These are phyloP conservation scores for Letharia lupina DNA, from an alignment of 495 filamentous ascomycete genomes.

Conservation along the genomic window DNA sequence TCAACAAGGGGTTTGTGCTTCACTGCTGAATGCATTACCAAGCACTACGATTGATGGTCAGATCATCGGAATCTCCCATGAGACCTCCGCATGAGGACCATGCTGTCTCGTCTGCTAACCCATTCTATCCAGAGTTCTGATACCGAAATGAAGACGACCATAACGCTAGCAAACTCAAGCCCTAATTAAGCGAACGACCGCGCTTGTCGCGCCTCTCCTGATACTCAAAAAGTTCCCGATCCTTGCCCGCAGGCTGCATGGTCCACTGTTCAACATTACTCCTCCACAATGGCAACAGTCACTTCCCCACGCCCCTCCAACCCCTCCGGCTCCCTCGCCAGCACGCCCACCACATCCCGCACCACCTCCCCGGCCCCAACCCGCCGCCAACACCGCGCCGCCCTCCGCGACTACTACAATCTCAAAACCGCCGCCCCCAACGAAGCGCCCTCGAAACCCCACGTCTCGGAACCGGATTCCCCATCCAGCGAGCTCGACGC, in stretches of 20 bases:
- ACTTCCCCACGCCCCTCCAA: slow-evolving; percentile 64
- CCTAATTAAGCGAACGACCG: not conserved
- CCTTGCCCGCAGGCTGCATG: not conserved
- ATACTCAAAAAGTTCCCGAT: not conserved
- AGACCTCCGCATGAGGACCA: not conserved
- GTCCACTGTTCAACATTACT: not conserved
- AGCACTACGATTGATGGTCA: not conserved
- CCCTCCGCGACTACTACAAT: slow-evolving; percentile 91
- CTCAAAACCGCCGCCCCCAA: slow-evolving; percentile 50
- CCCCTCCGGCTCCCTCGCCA: slow-evolving; percentile 61
- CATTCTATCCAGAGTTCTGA: not conserved
- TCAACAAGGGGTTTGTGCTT: not conserved
- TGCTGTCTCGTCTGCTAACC: not conserved
- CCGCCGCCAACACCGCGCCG: slow-evolving; percentile 62
- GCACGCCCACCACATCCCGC: slow-evolving; percentile 41
- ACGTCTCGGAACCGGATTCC: slow-evolving; percentile 21
- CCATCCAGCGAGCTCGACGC: slow-evolving; percentile 37
- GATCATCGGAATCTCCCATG: not conserved
- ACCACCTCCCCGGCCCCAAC: slow-evolving; percentile 39
- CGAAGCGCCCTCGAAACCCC: slow-evolving; percentile 27
- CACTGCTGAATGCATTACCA: not conserved
- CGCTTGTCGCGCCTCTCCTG: not conserved
- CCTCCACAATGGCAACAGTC: slow-evolving; percentile 61
- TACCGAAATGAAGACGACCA: not conserved
- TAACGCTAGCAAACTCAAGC: not conserved